Base-by-base conservation (phyloP, 768 basidiomycete species). In the Mycena vitilis region DNA sequence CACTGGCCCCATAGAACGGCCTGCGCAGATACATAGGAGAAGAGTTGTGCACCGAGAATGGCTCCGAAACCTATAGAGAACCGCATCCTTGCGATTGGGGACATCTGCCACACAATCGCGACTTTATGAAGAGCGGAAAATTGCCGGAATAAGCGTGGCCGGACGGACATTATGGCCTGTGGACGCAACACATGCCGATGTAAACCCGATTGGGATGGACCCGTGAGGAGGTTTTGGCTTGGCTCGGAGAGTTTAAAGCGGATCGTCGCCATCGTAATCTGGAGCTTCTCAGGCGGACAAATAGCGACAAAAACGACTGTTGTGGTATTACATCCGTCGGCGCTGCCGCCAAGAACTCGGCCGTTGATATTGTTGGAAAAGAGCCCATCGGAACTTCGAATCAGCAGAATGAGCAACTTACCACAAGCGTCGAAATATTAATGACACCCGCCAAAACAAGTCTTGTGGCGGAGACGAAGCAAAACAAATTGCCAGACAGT, bases 121-220 rank as follows among this genome's bases (percentile, higher is more conserved):
- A 30, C 25, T 68, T 63, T 68, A 68, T 68, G 49, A 37, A 2
- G 47, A 54, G 42, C 67, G 67, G 67, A 68, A 47, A 59, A 68
- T 59, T 48, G 36, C 56, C 67, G 67, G 67, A 40, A 30, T 30
- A 30, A 63, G 37, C n/a, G 30, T 30, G 12, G 44, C n/a, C 25
- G 48, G 38, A n/a, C 40, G 60, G 40, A 42, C 23, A 48, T 42
- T 36, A 5, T 40, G 42, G 20, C 59, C 20, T 25, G 58, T 54
- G 52, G 54, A 4, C 42, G 11, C 5, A 10, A 22, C 22, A 47
- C 25, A 23, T 57, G 37, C 66, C 67, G 67, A 63, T 63, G 67
- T 68, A 63, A 53, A 51, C n/a, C 67, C 60, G 67, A 58, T 44
- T 42, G 5, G 51, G 18, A n/a, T 52, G 61, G 38, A 44, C 65